Conservation (phyloP, 2,329 filamentous ascomycete species). For the Pyrenochaeta sp. region DNA sequence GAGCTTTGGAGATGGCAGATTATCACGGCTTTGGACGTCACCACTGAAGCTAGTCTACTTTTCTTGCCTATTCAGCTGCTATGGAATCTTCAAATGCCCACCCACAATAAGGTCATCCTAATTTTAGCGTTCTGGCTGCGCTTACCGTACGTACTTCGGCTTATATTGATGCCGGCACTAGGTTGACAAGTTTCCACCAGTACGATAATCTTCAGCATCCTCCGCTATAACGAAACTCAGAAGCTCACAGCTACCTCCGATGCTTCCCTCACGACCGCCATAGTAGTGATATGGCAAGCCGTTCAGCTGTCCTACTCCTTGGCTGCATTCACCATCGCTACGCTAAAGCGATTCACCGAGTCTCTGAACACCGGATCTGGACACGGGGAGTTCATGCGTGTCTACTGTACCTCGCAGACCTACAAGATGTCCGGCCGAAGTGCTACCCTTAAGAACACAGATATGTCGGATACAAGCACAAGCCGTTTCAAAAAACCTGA, state of each 20-base stretch:
- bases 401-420: slow-evolving; percentile 9
- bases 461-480: neutral
- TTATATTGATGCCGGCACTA: neutral
- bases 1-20: slow-evolving; percentile 18
- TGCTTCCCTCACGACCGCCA: slow-evolving; percentile 10
- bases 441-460: neutral
- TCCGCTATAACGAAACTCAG: slow-evolving; percentile 11
- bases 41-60: slow-evolving; percentile 19
- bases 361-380: slow-evolving; percentile 23
- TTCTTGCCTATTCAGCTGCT: slow-evolving; percentile 24
- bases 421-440: slow-evolving; percentile 17
- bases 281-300: slow-evolving; percentile 21
- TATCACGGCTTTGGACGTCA: slow-evolving; percentile 16
- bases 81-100: slow-evolving; percentile 22
- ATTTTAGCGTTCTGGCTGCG: slow-evolving; percentile 28
- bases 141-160: slow-evolving; percentile 15
- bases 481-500: neutral
- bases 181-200: neutral
- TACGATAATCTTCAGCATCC: slow-evolving; percentile 12
- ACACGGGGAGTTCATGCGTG: slow-evolving; percentile 19
- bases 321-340: slow-evolving; percentile 19
- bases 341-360: slow-evolving; percentile 19
- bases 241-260: slow-evolving; percentile 8
- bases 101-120: slow-evolving; percentile 23
- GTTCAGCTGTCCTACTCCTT: slow-evolving; percentile 18